Evolutionary conservation across 768 basidiomycete genomes (phyloP).

Genomic region (Naganishia vaughanmartiniae): DNA sequence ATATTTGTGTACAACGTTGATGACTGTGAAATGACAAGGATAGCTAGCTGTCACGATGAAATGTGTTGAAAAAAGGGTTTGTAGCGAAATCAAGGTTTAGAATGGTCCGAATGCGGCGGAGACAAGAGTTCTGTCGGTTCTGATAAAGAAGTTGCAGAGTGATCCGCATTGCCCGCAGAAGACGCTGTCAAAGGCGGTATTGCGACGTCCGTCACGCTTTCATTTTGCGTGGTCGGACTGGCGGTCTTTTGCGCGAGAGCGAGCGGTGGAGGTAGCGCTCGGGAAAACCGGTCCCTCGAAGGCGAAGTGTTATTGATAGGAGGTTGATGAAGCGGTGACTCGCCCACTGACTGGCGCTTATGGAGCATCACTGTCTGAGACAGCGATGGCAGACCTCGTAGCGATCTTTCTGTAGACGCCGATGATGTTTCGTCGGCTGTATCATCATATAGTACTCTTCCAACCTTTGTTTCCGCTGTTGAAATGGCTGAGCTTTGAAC

Average conservation of each 20-base stretch:
- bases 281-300: background rate
- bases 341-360: constrained; percentile 1
- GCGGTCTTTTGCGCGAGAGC: background rate
- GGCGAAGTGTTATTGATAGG: constrained; percentile 20
- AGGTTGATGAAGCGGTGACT: constrained; percentile 17
- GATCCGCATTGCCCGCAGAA: background rate
- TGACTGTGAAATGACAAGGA: background rate
- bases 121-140: constrained; percentile 7
- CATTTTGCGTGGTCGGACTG: background rate
- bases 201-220: background rate
- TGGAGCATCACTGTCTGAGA: background rate
- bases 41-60: background rate
- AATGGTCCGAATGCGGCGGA: constrained; percentile 5
- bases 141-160: background rate
- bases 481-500: too few species aligned
- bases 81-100: constrained; percentile 24
- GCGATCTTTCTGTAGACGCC: background rate
- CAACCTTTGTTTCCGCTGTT: background rate
- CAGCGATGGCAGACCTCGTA: background rate
- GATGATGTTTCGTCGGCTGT: background rate
- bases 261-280: constrained; percentile 3
- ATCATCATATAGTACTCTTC: constrained; percentile 12
- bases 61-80: background rate
- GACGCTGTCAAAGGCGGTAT: constrained; percentile 1
- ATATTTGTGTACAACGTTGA: constrained; percentile 13